phyloP scores from a whole-genome alignment of 805 yeast species.

The Citeromyces nyonsensis region DNA sequence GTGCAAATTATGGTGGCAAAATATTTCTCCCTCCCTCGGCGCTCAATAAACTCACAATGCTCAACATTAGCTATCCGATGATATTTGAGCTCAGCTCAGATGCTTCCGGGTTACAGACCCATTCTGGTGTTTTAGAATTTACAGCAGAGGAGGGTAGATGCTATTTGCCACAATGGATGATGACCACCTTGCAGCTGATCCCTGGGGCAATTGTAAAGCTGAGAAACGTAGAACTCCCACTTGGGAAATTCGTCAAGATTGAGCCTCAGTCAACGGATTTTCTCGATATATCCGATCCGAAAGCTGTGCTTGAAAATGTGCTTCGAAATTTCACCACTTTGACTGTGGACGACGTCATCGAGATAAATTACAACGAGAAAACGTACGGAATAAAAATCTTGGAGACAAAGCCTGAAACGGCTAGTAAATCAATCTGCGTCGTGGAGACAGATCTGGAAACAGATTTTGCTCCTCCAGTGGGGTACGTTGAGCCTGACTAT shows the following conservation, averaged over 20 bases:
- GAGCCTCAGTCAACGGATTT: conserved; percentile 94
- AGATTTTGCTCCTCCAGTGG: conserved; percentile 98
- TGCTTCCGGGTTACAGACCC: conserved; percentile 40
- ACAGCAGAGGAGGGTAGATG: conserved; percentile 95
- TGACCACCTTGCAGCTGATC: conserved; percentile 52
- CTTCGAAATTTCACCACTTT: conserved; percentile 81
- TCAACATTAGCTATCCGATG: conserved; percentile 94
- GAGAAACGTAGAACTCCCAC: conserved; percentile 62
- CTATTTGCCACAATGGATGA: conserved; percentile 94
- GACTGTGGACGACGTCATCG: conserved; percentile 72
- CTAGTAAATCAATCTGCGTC: conserved; percentile 63
- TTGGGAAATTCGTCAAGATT: conserved; percentile 79
- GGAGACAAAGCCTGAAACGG: conserved; percentile 71
- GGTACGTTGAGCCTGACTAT: conserved; percentile 86
- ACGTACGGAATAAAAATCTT: conserved; percentile 68
- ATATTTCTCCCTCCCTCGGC: conserved; percentile 92
- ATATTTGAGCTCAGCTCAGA: conserved; percentile 68
- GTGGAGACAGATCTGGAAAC: conserved; percentile 94
- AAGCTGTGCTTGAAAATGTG: conserved; percentile 90
- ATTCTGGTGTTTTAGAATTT: conserved; percentile 91
- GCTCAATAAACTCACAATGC: conserved; percentile 71
- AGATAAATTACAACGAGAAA: conserved; percentile 69
- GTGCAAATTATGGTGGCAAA: conserved; percentile 88
- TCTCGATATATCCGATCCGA: conserved; percentile 87
- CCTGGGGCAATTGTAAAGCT: conserved; percentile 78